phyloP scores from a whole-genome alignment of 768 basidiomycete species.

The Suillus alpinus region DNA sequence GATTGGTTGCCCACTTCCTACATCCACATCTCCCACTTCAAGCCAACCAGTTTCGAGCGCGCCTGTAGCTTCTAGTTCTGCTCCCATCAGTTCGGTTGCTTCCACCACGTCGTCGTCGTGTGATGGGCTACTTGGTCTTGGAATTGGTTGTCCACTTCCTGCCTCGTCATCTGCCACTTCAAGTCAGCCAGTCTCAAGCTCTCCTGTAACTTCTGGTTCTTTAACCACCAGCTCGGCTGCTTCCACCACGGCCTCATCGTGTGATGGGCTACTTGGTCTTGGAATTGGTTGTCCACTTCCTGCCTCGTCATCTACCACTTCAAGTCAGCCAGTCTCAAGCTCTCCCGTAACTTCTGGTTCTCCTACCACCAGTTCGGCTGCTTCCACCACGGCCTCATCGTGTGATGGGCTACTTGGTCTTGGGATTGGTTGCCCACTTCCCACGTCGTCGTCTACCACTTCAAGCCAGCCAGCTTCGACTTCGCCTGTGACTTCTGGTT shows the following conservation, averaged over 20 bases:
- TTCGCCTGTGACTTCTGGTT: constrained; percentile 3
- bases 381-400: neutral
- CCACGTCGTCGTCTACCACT: constrained; percentile 1
- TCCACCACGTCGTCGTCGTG: constrained; percentile 6
- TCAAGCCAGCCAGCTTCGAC: constrained; percentile 2
- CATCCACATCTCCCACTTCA: constrained; percentile 8
- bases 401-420: constrained; percentile 12
- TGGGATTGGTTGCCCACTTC: constrained; percentile 10
- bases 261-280: constrained; percentile 15
- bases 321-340: neutral
- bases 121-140: constrained; percentile 15
- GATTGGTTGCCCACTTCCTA: constrained; percentile 6
- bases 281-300: constrained; percentile 7
- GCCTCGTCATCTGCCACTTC: neutral
- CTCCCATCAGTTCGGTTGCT: neutral
- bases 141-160: constrained; percentile 4
- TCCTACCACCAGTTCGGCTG: neutral
- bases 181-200: neutral
- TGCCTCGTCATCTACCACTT: neutral
- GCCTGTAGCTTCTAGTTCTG: constrained; percentile 1
- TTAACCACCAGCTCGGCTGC: constrained; percentile 1
- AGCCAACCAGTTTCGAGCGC: constrained; percentile 5
- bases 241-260: constrained; percentile 1
- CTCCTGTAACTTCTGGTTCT: neutral
- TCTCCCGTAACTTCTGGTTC: neutral